phyloP scores from a whole-genome alignment of 139 green algal species.

The Diplosphaera chodatii region DNA sequence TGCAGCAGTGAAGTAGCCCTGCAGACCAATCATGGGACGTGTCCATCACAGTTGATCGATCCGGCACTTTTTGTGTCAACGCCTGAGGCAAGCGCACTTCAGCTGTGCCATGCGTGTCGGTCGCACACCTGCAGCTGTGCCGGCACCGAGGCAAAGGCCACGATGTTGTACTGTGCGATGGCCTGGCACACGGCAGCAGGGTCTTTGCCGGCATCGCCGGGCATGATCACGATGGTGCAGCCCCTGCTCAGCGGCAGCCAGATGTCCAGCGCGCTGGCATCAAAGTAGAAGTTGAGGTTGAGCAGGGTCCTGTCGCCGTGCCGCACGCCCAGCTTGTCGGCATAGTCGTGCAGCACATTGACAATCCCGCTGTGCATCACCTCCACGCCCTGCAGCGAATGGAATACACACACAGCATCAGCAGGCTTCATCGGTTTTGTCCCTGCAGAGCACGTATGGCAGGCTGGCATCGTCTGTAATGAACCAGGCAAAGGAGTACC shows the following conservation, averaged over 20 bases:
- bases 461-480: no score
- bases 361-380: not conserved
- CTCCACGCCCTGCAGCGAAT: not conserved
- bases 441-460: no score
- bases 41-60: no score
- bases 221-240: not conserved
- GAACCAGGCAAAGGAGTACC: slow-evolving; percentile 23
- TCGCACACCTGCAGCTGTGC: not conserved
- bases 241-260: not conserved
- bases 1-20: not conserved
- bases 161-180: slow-evolving; percentile 5
- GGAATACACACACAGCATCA: not conserved
- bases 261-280: not conserved
- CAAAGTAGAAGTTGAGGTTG: slow-evolving; percentile 20
- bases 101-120: no score
- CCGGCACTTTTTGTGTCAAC: no score
- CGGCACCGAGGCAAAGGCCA: not conserved
- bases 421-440: no score
- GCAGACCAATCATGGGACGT: not conserved
- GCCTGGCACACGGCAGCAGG: slow-evolving; percentile 6
- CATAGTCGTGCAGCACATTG: not conserved
- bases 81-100: no score
- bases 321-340: not conserved
- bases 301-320: slow-evolving; percentile 19
- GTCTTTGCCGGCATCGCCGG: not conserved